Evolutionary conservation across 2,329 filamentous ascomycete species (phyloP).

Genomic region (Orbilia javanica): DNA sequence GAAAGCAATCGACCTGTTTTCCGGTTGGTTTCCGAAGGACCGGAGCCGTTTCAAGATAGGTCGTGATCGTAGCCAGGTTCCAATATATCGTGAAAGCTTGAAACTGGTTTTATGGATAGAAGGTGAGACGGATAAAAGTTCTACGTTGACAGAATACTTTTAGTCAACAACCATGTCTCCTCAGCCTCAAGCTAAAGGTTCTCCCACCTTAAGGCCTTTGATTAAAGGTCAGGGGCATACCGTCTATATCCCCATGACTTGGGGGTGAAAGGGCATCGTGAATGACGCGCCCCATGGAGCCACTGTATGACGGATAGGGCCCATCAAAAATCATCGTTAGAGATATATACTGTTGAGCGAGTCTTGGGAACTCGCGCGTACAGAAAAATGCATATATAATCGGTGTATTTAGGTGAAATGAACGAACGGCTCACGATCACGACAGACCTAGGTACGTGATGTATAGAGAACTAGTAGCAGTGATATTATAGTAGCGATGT

Average conservation of each 20-base stretch:
- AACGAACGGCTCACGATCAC: too few relatives aligned
- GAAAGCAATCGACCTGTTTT: slow-evolving; percentile 5
- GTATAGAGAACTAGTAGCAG: too few relatives aligned
- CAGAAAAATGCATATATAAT: too few relatives aligned
- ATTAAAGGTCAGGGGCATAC: neutral
- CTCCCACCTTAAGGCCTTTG: neutral
- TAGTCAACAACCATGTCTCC: neutral
- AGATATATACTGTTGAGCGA: neutral
- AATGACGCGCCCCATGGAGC: slow-evolving; percentile 44
- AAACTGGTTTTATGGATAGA: slow-evolving; percentile 13
- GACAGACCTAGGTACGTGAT: too few relatives aligned
- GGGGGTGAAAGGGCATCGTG: slow-evolving; percentile 47
- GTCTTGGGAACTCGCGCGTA: neutral
- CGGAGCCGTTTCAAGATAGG: slow-evolving; percentile 28
- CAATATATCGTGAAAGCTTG: slow-evolving; percentile 23
- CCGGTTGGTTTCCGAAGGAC: slow-evolving; percentile 30
- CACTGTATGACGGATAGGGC: slow-evolving; percentile 44
- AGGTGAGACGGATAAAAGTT: slow-evolving; percentile 13
- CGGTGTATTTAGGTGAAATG: too few relatives aligned
- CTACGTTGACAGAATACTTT: neutral
- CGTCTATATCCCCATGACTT: slow-evolving; percentile 32
- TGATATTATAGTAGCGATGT: too few relatives aligned
- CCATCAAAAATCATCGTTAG: slow-evolving; percentile 39
- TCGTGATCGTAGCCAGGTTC: slow-evolving; percentile 38
- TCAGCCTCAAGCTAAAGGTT: neutral